phyloP scores from a whole-genome alignment of 2,329 filamentous ascomycete species.

The Ophiostoma sp. region DNA sequence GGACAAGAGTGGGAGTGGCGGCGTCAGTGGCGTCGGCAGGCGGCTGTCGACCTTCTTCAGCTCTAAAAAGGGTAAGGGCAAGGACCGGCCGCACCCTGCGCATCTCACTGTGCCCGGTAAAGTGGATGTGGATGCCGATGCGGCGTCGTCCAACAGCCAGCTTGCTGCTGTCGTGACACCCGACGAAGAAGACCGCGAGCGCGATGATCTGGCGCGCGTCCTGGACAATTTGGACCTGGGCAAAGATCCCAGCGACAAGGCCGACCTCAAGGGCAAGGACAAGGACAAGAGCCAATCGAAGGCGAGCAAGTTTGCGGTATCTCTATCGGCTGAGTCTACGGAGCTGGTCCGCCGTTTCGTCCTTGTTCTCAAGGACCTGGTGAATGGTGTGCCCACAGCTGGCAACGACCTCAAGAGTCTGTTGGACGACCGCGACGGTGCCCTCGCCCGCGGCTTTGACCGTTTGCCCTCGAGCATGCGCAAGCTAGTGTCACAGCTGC shows the following conservation, averaged over 20 bases:
- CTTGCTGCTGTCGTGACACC: constrained; percentile 22
- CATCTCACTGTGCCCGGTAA: constrained; percentile 41
- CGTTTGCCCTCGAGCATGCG: constrained; percentile 76
- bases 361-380: constrained; percentile 84
- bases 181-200: constrained; percentile 51
- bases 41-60: constrained; percentile 27
- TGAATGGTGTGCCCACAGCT: constrained; percentile 90
- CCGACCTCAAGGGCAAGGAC: background rate
- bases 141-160: constrained; percentile 18
- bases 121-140: constrained; percentile 39
- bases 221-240: constrained; percentile 83
- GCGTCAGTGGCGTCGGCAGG: constrained; percentile 13
- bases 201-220: constrained; percentile 73
- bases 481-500: constrained; percentile 81
- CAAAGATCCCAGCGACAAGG: constrained; percentile 36
- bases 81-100: constrained; percentile 38
- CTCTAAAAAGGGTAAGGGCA: constrained; percentile 11
- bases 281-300: background rate
- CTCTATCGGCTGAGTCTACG: constrained; percentile 79
- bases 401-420: constrained; percentile 78
- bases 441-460: constrained; percentile 61
- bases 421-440: constrained; percentile 61
- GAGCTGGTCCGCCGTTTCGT: constrained; percentile 83
- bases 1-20: constrained; percentile 36
- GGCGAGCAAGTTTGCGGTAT: constrained; percentile 57